phyloP scores from a whole-genome alignment of 1,139 yeast species.

The Arxiozyma telluris region DNA sequence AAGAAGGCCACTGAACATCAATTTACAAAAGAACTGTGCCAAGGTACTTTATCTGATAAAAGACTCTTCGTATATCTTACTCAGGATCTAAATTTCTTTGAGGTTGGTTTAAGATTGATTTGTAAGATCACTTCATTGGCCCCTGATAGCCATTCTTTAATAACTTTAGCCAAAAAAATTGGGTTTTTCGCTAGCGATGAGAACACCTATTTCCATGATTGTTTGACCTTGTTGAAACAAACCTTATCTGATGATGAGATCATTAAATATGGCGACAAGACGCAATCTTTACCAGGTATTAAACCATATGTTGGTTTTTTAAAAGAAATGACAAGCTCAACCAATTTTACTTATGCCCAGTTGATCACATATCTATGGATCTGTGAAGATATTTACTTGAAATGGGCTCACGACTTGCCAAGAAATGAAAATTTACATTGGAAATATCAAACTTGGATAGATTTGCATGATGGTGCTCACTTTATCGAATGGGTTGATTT shows the following conservation, averaged over 20 bases:
- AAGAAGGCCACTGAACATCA: constrained; percentile 35
- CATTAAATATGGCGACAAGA: constrained; percentile 13
- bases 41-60: constrained; percentile 38
- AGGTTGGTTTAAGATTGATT: constrained; percentile 36
- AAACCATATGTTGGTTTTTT: constrained; percentile 35
- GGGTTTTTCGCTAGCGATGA: constrained; percentile 44
- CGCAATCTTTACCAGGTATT: constrained; percentile 32
- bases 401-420: constrained; percentile 39
- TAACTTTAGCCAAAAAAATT: constrained; percentile 41
- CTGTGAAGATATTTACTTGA: constrained; percentile 45
- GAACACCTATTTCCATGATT: constrained; percentile 38
- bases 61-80: constrained; percentile 38
- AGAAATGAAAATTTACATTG: constrained; percentile 32
- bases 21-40: constrained; percentile 40
- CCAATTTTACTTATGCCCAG: constrained; percentile 34
- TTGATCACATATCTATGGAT: constrained; percentile 39
- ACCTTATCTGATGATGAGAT: constrained; percentile 17
- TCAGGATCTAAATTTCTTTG: constrained; percentile 44
- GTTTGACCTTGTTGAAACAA: constrained; percentile 30
- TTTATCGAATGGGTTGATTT: constrained; percentile 42
- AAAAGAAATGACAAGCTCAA: constrained; percentile 28
- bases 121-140: constrained; percentile 41
- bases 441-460: constrained; percentile 45
- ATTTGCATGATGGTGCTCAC: constrained; percentile 40
- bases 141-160: constrained; percentile 33